A percentile compares a stretch with the other conserved stretches of the same genome.
Evolutionary conservation across 163 green algal genomes (phyloP).

Genomic region (Prototheca wickerhamii): DNA sequence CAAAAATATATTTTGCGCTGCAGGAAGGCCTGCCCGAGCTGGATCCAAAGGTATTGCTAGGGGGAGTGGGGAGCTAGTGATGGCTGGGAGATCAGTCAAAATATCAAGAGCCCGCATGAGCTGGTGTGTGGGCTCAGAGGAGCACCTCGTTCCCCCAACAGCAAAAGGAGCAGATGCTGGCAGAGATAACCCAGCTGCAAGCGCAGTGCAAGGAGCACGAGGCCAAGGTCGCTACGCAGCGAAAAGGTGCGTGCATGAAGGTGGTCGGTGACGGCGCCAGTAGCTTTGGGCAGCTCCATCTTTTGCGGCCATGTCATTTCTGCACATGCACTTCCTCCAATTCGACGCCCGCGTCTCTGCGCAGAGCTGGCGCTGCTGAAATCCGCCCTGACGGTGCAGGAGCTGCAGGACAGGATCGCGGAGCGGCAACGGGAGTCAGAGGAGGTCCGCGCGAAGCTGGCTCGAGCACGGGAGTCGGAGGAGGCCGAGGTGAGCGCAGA

Average conservation of each 20-base stretch:
- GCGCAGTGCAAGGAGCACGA: slow-evolving; percentile 12
- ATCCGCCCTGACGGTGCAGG: slow-evolving; percentile 28
- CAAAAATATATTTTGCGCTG: slow-evolving; percentile 65
- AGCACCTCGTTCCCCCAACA: slow-evolving; percentile 12
- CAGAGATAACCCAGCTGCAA: slow-evolving; percentile 30
- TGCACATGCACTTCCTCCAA: neutral
- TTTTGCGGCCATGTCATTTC: neutral
- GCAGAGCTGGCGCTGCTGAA: slow-evolving; percentile 41
- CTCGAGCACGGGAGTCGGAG: slow-evolving; percentile 12
- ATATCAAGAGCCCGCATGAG: neutral
- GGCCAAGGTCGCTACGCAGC: slow-evolving; percentile 12
- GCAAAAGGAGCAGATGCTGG: slow-evolving; percentile 43
- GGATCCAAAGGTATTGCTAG: slow-evolving; percentile 35
- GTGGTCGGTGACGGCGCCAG: slow-evolving; percentile 12
- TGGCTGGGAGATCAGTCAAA: neutral
- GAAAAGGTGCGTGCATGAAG: slow-evolving; percentile 34
- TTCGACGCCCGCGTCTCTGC: neutral
- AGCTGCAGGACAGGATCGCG: slow-evolving; percentile 24
- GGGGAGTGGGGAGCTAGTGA: neutral
- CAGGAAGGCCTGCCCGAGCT: slow-evolving; percentile 49
- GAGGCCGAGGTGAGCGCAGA: slow-evolving; percentile 19
- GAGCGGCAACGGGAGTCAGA: slow-evolving; percentile 17
- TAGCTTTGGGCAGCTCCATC: no score
- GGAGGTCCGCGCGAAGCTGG: slow-evolving; percentile 16
- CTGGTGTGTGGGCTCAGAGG: no score